Conservation (phyloP, 106 monocot species). For the Iris macrosiphon region DNA sequence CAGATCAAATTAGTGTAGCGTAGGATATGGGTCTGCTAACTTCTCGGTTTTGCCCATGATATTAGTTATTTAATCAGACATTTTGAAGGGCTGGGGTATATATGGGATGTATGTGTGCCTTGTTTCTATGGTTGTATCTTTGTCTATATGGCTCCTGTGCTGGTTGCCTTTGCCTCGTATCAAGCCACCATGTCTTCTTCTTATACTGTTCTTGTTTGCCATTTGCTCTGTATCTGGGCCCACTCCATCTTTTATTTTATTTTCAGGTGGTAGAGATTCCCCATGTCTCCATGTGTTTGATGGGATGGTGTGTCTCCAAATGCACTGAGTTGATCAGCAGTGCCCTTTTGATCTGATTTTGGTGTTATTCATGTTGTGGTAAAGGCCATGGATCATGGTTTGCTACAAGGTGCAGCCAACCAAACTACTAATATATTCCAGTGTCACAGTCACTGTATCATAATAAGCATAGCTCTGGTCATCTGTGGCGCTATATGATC, state of each 20-base stretch:
- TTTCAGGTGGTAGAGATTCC: background rate
- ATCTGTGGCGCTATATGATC: too few species aligned
- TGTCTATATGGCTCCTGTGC: slow-evolving; percentile 2
- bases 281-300: background rate
- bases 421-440: too few species aligned
- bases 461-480: too few species aligned
- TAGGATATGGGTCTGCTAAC: too few species aligned
- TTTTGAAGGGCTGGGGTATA: background rate
- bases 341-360: too few species aligned
- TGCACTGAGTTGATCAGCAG: too few species aligned
- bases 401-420: too few species aligned
- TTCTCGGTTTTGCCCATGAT: background rate
- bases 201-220: background rate
- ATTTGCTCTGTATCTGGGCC: background rate
- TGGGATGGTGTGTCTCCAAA: background rate
- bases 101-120: background rate
- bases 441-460: too few species aligned
- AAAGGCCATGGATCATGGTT: too few species aligned
- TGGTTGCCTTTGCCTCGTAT: background rate
- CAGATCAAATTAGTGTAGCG: slow-evolving; percentile 7
- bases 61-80: too few species aligned
- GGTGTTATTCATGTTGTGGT: too few species aligned
- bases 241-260: too few species aligned
- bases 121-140: slow-evolving; percentile 2
- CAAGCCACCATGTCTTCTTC: background rate